Base-by-base conservation (phyloP, 2,329 filamentous ascomycete genomes). In the Drechslerella dactyloides region DNA sequence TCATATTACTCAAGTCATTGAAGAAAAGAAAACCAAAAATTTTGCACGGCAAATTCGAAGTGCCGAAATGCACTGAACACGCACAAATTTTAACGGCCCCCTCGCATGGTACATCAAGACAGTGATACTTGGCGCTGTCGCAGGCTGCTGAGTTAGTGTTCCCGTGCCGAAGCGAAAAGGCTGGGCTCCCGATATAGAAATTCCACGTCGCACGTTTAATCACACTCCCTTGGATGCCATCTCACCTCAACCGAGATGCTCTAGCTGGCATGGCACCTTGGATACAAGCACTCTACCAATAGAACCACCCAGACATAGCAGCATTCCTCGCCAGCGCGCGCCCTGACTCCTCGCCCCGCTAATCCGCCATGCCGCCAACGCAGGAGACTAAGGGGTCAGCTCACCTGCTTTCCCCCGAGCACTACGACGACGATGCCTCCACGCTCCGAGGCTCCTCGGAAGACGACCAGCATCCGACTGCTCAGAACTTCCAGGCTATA, bases 381-480 rank as follows among this genome's bases (percentile, higher is more conserved):
- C 66, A 59, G 53, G 66, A 59, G 63, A 70, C 59, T 70, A 64
- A 70, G 66, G 66, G 66, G 66, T 55, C 69, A 24, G 55, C 60
- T 30, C 46, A 62, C 50, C 82, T 89, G 53, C 84, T 90, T 52
- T 88, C 87, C 11, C 87, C 87, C 44, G 79, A 82, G 73, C 83
- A 82, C 53, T 89, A 89, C 81, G 88, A 90, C 75, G 87, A 87
- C 76, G 89, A 91, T 79, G 87, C 86, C 59, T 81, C 85, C 11
- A 90, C 88, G 5, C 80, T 90, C 46, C 85, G 87, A 76, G 87
- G 84, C 76, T 77, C 80, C 1, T 82, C 80, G 50, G 77, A 77
- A 37, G 87, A 85, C 81, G 88, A 90, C 77, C 88, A 90, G 78
- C 89, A 91, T 77, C 89, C 86, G 65, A 89, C 91, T 78, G 90